Evolutionary conservation across 2,329 filamentous ascomycete genomes (phyloP), one percentile per base, ranked within the genome.

Genomic region (Plectosphaerella cucumerina): DNA sequence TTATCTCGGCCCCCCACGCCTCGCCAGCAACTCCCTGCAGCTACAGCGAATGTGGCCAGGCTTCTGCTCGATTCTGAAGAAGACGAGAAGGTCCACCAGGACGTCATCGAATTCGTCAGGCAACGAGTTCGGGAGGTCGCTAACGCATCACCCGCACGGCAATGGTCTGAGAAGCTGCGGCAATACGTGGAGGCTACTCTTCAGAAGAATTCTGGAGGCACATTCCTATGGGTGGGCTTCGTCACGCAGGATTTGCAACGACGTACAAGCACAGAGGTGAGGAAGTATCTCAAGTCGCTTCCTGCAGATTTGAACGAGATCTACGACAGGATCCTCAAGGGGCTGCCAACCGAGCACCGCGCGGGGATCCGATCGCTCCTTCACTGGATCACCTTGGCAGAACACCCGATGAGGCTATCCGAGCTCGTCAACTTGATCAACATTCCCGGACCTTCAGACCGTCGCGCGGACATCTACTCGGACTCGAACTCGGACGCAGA

Each of bases 21-120:
- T 5, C 26, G 26, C 9, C 26, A 31, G 12, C 26, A 31, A 8
- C 4, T 31, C 12, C 26, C 26, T 31, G 26, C 4, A 31, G 26
- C 26, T 2, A 31, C 4, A 8, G 3, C 26, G 6, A 31, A 48
- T 15, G 43, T 47, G 8, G 35, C 44, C 1, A 41, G 50, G 11
- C 52, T 54, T 14, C 39, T 43, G 11, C 41, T 57, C 1, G 10
- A 33, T n/a, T 3, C 44, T 6, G 51, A 53, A 2, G 34, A 58
- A 12, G 53, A 34, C 31, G 67, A 1, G 47, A 1, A 55, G 3
- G 8, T 31, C 4, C 26, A 31, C 9, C 26, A 11, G 0, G 67
- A 70, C 3, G 54, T 70, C 0, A 44, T 26, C 6, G 53, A 43
- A 0, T 70, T 60, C 3, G 53, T 66, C 3, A 34, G 37, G 2